Evolutionary conservation across 2,329 filamentous ascomycete genomes (phyloP).

Genomic region (Tolypocladium tundrense): DNA sequence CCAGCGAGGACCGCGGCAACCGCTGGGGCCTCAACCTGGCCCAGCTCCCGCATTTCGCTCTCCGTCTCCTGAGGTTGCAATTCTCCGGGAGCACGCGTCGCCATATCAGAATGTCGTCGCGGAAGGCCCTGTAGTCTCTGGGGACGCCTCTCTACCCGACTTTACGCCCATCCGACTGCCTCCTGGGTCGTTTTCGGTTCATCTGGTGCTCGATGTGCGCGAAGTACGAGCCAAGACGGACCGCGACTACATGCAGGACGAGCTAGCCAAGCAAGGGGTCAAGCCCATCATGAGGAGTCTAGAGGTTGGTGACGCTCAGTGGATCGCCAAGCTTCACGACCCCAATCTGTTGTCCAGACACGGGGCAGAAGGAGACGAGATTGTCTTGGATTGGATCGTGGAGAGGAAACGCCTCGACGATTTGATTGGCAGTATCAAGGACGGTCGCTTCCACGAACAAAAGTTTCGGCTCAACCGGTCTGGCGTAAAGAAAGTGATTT

Average conservation of each 20-base stretch:
- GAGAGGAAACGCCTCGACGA: slow-evolving; percentile 76
- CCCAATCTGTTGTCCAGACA: slow-evolving; percentile 41
- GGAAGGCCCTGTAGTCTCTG: slow-evolving; percentile 21
- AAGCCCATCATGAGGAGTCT: slow-evolving; percentile 57
- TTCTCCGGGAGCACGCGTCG: slow-evolving; percentile 3
- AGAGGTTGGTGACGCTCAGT: slow-evolving; percentile 66
- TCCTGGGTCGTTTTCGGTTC: slow-evolving; percentile 59
- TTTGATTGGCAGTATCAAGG: slow-evolving; percentile 69
- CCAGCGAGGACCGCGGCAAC: not conserved
- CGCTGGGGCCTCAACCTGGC: not conserved
- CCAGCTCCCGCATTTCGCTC: not conserved
- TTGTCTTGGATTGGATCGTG: slow-evolving; percentile 71
- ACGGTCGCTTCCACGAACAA: slow-evolving; percentile 74
- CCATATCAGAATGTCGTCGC: slow-evolving; percentile 29
- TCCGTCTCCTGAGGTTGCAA: not conserved
- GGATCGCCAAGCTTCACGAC: slow-evolving; percentile 66
- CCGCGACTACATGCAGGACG: slow-evolving; percentile 65
- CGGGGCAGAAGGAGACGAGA: slow-evolving; percentile 55
- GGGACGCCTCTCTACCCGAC: slow-evolving; percentile 25
- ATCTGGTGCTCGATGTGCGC: slow-evolving; percentile 63
- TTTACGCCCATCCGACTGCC: slow-evolving; percentile 52
- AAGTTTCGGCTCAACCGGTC: slow-evolving; percentile 68
- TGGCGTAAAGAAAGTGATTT: slow-evolving; percentile 67
- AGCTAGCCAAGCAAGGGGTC: slow-evolving; percentile 57
- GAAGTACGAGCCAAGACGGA: slow-evolving; percentile 65